These are phyloP conservation scores for Trametes meyenii DNA, from an alignment of 768 basidiomycete genomes.

Conservation along the genomic window DNA sequence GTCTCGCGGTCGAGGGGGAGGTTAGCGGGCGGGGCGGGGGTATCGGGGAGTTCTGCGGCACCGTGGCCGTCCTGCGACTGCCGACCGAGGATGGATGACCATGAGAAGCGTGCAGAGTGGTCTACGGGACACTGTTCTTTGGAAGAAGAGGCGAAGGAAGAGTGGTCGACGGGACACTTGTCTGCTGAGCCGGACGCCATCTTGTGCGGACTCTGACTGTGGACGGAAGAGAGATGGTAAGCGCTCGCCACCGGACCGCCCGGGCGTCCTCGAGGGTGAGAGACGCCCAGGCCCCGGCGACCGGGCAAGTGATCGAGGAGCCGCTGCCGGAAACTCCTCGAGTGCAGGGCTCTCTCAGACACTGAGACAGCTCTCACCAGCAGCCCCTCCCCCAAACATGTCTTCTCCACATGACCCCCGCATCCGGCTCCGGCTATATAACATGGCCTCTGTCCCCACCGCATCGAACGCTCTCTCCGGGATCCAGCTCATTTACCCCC, in stretches of 20 bases:
- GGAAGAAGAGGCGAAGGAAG: slow-evolving; percentile 27
- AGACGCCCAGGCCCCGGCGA: slow-evolving; percentile 1
- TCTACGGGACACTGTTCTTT: slow-evolving; percentile 65
- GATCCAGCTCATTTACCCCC: background rate
- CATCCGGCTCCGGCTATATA: slow-evolving; percentile 17
- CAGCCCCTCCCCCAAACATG: background rate
- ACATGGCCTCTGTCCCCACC: background rate
- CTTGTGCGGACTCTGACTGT: background rate
- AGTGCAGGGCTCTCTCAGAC: background rate
- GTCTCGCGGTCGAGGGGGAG: slow-evolving; percentile 77
- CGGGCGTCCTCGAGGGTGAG: background rate
- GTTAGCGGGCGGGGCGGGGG: slow-evolving; percentile 20
- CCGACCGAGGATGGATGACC: slow-evolving; percentile 29
- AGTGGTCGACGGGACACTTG: slow-evolving; percentile 39
- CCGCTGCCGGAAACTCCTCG: background rate
- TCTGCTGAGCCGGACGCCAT: slow-evolving; percentile 22
- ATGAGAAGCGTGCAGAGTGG: slow-evolving; percentile 48
- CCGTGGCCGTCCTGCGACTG: slow-evolving; percentile 37
- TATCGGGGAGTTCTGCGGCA: slow-evolving; percentile 41
- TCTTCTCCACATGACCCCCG: slow-evolving; percentile 10
- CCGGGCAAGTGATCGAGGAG: slow-evolving; percentile 8
- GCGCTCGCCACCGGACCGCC: slow-evolving; percentile 1
- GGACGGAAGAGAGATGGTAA: slow-evolving; percentile 11
- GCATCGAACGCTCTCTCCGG: background rate
- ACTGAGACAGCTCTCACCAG: background rate